These are phyloP conservation scores for Metschnikowia lochheadii DNA, from an alignment of 805 yeast genomes.

Conservation along the genomic window DNA sequence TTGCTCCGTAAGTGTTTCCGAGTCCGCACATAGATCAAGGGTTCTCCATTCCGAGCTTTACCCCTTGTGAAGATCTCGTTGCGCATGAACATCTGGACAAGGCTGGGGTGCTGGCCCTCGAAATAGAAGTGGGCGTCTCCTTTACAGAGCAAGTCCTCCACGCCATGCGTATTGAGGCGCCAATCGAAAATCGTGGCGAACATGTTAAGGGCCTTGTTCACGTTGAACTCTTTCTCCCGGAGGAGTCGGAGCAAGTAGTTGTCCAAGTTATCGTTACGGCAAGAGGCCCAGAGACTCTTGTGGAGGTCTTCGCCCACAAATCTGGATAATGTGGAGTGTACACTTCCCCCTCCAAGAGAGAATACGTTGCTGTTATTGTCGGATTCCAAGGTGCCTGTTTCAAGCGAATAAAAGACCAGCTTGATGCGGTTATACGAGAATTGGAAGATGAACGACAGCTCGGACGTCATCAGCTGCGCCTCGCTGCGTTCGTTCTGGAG, in stretches of 20 bases:
- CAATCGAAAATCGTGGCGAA: slow-evolving; percentile 9
- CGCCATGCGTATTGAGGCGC: slow-evolving; percentile 7
- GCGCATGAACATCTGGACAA: slow-evolving; percentile 6
- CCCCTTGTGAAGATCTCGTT: slow-evolving; percentile 9
- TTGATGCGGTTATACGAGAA: slow-evolving; percentile 5
- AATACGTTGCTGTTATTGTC: slow-evolving; percentile 4
- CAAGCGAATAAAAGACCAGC: slow-evolving; percentile 7
- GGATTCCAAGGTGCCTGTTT: slow-evolving; percentile 6
- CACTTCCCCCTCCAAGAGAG: slow-evolving; percentile 6
- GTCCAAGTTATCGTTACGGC: slow-evolving; percentile 11
- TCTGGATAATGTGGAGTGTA: slow-evolving; percentile 1
- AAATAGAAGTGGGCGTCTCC: slow-evolving; percentile 10
- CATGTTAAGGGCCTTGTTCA: slow-evolving; percentile 7
- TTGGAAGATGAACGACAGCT: slow-evolving; percentile 6
- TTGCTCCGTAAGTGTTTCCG: slow-evolving; percentile 8
- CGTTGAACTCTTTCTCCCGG: slow-evolving; percentile 7
- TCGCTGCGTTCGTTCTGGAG: not conserved
- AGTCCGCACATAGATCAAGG: slow-evolving; percentile 5
- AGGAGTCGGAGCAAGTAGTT: slow-evolving; percentile 11
- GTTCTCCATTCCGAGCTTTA: slow-evolving; percentile 6
- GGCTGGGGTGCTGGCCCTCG: not conserved
- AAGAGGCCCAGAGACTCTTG: slow-evolving; percentile 10
- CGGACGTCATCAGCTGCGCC: not conserved
- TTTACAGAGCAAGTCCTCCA: slow-evolving; percentile 8
- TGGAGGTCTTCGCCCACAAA: slow-evolving; percentile 14